Percentiles rank a stretch among this genome's conserved stretches.
These are phyloP conservation scores for Oryza coarctata DNA, from an alignment of 176 grass and related monocot genomes.

Conservation along the genomic window DNA sequence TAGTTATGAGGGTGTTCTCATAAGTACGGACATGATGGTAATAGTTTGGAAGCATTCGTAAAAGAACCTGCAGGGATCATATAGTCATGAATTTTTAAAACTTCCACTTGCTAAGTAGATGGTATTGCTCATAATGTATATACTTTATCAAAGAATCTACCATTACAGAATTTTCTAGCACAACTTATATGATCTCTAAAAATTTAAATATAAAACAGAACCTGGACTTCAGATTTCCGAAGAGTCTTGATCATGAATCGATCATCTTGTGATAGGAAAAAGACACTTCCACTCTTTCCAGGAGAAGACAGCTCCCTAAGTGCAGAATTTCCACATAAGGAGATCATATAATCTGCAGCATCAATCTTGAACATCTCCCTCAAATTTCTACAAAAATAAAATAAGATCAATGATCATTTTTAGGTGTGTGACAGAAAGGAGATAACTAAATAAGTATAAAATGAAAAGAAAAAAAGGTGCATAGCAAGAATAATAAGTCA, in stretches of 20 bases:
- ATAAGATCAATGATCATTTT: neutral
- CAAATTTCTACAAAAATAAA: slow-evolving; percentile 72
- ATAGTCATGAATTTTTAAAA: slow-evolving; percentile 25
- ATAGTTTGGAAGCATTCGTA: slow-evolving; percentile 96
- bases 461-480: neutral
- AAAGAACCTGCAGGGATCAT: slow-evolving; percentile 74
- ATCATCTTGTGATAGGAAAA: slow-evolving; percentile 99
- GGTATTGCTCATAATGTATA: neutral
- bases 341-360: slow-evolving; percentile 99
- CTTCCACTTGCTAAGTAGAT: neutral
- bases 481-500: neutral
- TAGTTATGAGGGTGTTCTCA: slow-evolving; percentile 99
- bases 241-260: slow-evolving; percentile 99
- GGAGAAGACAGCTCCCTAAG: slow-evolving; percentile 95
- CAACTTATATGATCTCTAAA: neutral
- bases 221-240: slow-evolving; percentile 99
- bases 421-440: slow-evolving; percentile 14
- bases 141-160: neutral
- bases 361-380: slow-evolving; percentile 99
- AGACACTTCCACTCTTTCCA: slow-evolving; percentile 97
- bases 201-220: slow-evolving; percentile 30
- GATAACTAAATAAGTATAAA: neutral
- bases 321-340: slow-evolving; percentile 88
- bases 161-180: neutral
- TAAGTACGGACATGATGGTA: slow-evolving; percentile 88